These are phyloP conservation scores for Haematococcus sp. DNA, from an alignment of 139 green algal species.

Conservation along the genomic window DNA sequence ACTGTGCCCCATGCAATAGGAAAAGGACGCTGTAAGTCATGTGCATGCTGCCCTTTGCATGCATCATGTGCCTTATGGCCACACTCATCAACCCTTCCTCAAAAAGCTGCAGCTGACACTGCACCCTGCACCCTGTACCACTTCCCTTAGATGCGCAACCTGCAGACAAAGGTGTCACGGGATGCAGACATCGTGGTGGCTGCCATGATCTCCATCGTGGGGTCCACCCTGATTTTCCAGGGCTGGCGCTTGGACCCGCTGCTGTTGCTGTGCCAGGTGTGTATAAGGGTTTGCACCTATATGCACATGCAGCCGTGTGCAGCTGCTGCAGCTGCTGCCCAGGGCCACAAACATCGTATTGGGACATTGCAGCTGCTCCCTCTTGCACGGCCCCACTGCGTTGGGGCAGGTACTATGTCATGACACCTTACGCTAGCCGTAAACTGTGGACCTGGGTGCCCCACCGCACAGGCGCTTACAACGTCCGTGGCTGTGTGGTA, in stretches of 20 bases:
- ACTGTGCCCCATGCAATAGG: too few species aligned
- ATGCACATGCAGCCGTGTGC: too few species aligned
- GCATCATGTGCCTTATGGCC: too few species aligned
- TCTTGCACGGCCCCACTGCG: neutral
- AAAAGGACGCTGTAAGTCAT: too few species aligned
- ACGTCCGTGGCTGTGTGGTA: constrained; percentile 61
- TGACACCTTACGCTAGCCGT: too few species aligned
- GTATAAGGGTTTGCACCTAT: neutral
- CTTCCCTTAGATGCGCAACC: constrained; percentile 40
- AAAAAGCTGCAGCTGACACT: too few species aligned
- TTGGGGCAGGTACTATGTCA: neutral
- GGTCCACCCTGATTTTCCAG: constrained; percentile 72
- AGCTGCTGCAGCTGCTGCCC: neutral
- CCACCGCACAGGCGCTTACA: constrained; percentile 55
- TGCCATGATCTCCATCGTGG: constrained; percentile 63
- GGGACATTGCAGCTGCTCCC: too few species aligned
- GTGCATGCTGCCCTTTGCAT: too few species aligned
- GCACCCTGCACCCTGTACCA: too few species aligned
- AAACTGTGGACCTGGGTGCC: too few species aligned
- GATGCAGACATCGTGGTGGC: constrained; percentile 69
- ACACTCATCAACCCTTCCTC: too few species aligned
- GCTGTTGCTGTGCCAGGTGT: constrained; percentile 61
- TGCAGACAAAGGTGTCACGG: constrained; percentile 51
- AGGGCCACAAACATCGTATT: neutral
- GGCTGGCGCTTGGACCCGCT: constrained; percentile 70